A percentile compares a stretch with the other conserved stretches of the same genome.
Conservation (phyloP, 179 eudicot genomes). For the Vitellaria paradoxa region DNA sequence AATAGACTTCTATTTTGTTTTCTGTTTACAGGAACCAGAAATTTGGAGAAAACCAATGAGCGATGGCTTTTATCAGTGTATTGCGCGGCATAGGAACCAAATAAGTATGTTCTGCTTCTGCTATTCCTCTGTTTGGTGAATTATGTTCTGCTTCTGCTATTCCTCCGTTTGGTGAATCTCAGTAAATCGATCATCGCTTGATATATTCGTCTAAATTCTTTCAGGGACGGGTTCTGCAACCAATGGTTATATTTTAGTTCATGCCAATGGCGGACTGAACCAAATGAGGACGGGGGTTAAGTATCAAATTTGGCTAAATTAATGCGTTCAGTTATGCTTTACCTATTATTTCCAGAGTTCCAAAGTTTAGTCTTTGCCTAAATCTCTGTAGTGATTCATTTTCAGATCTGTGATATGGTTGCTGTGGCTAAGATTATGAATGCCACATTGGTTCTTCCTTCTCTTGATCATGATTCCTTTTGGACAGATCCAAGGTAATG, state of each 20-base stretch:
- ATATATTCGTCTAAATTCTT: background rate
- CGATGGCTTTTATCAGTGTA: constrained; percentile 57
- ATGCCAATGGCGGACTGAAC: constrained; percentile 83
- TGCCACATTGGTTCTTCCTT: constrained; percentile 87
- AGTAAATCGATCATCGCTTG: background rate
- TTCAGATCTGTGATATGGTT: constrained; percentile 87
- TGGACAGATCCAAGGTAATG: constrained; percentile 87
- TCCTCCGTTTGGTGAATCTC: background rate
- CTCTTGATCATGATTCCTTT: constrained; percentile 77
- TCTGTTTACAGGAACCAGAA: constrained; percentile 43
- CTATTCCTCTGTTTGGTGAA: background rate
- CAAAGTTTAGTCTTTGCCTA: background rate
- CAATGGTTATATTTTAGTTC: constrained; percentile 62
- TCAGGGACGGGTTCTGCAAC: constrained; percentile 34
- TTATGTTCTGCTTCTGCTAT: constrained; percentile 24
- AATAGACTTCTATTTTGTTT: background rate
- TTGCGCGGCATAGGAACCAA: constrained; percentile 38
- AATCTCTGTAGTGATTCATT: background rate
- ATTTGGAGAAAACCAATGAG: constrained; percentile 83
- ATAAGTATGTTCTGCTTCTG: constrained; percentile 35
- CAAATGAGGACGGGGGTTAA: constrained; percentile 88
- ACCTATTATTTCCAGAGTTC: background rate
- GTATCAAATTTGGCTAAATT: background rate
- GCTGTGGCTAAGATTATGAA: constrained; percentile 77
- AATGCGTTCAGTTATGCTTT: background rate